Evolutionary conservation across 306 rosid genomes (phyloP).

Genomic region (Clitoria ternatea): DNA sequence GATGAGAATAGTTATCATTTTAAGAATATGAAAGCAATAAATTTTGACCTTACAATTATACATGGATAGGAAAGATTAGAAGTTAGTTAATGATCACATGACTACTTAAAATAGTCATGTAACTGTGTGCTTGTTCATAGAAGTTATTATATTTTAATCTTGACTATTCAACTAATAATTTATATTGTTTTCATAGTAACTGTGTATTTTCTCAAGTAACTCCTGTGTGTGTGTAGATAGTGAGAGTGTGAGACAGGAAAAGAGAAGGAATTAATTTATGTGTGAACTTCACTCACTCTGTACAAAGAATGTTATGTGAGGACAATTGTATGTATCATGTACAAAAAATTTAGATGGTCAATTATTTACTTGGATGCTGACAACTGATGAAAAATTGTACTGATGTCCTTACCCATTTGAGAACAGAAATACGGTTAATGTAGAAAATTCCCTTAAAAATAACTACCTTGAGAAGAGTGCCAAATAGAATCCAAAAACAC

Average conservation of each 20-base stretch:
- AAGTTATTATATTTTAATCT: background rate
- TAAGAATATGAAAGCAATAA: background rate
- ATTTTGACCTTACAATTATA: too few species aligned
- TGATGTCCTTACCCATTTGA: background rate
- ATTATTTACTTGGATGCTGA: background rate
- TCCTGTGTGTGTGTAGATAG: background rate
- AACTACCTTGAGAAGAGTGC: background rate
- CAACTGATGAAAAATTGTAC: background rate
- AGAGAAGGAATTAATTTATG: background rate
- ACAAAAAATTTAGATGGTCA: background rate
- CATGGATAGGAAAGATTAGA: too few species aligned
- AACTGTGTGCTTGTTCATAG: too few species aligned
- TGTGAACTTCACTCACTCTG: too few species aligned
- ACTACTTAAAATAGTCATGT: background rate
- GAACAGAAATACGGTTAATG: background rate
- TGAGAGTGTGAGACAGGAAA: too few species aligned
- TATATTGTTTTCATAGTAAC: background rate
- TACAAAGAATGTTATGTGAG: too few species aligned
- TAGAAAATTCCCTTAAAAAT: background rate
- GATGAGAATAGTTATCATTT: background rate
- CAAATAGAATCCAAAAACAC: background rate
- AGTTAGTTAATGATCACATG: background rate
- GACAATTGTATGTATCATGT: background rate
- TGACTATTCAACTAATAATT: background rate
- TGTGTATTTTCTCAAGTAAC: background rate